A percentile compares a stretch with the other conserved stretches of the same genome.
phyloP scores from a whole-genome alignment of 805 yeast species.

The Nakazawaea anatomiae region DNA sequence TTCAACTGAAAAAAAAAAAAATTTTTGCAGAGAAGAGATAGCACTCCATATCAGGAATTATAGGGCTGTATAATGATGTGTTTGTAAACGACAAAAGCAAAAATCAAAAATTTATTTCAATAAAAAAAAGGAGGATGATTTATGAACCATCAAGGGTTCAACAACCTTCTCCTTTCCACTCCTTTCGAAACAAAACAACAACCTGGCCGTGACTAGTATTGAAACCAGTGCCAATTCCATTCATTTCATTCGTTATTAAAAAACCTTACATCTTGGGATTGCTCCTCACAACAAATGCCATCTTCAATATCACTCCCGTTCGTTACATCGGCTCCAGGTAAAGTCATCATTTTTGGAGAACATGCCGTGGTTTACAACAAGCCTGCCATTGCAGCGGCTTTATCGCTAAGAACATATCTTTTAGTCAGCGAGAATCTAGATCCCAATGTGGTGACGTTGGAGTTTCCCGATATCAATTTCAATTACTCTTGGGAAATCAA shows the following conservation, averaged over 20 bases:
- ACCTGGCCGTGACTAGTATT: no score
- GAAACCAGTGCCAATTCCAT: background rate
- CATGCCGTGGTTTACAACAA: slow-evolving; percentile 91
- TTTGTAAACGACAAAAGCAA: background rate
- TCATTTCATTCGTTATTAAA: background rate
- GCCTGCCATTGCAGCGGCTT: slow-evolving; percentile 96
- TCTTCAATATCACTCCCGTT: slow-evolving; percentile 38
- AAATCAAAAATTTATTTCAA: background rate
- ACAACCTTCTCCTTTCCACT: no score
- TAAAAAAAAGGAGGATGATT: no score
- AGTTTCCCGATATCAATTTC: slow-evolving; percentile 80
- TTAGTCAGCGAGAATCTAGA: slow-evolving; percentile 45
- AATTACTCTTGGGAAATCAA: slow-evolving; percentile 53
- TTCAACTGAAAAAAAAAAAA: background rate
- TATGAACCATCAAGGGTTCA: no score
- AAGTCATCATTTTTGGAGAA: slow-evolving; percentile 93
- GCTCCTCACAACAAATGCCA: no score
- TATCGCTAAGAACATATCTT: slow-evolving; percentile 78
- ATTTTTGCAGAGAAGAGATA: background rate
- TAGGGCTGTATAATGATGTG: no score
- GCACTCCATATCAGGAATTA: no score
- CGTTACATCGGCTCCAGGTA: slow-evolving; percentile 90
- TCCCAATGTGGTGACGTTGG: slow-evolving; percentile 47
- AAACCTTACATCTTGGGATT: no score
- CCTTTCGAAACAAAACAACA: no score